phyloP scores from a whole-genome alignment of 2,329 filamentous ascomycete species.

The Lecanoromycetidae sp. region DNA sequence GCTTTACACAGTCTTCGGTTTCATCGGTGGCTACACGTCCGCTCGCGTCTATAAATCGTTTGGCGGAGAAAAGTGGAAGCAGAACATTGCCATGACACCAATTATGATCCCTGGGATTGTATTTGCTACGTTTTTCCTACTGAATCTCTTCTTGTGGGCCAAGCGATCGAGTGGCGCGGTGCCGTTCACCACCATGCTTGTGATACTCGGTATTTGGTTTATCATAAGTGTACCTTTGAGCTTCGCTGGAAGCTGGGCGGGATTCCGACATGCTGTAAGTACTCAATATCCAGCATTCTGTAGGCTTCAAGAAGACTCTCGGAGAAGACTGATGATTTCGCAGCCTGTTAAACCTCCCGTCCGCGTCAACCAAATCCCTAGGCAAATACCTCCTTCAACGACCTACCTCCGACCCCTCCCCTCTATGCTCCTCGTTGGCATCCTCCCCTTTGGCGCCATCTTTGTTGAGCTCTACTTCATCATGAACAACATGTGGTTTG shows the following conservation, averaged over 20 bases:
- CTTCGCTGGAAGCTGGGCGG: slow-evolving; percentile 81
- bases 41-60: slow-evolving; percentile 90
- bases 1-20: slow-evolving; percentile 84
- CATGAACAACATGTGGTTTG: slow-evolving; percentile 98
- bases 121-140: slow-evolving; percentile 78
- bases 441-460: slow-evolving; percentile 90
- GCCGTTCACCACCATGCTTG: slow-evolving; percentile 92
- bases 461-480: slow-evolving; percentile 99
- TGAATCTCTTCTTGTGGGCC: slow-evolving; percentile 94
- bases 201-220: slow-evolving; percentile 91
- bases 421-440: slow-evolving; percentile 81
- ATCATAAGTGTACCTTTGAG: slow-evolving; percentile 88
- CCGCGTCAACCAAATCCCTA: slow-evolving; percentile 92
- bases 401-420: slow-evolving; percentile 79
- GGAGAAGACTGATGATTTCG: too few relatives aligned
- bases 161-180: slow-evolving; percentile 87
- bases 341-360: slow-evolving; percentile 64
- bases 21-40: slow-evolving; percentile 82
- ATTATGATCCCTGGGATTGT: slow-evolving; percentile 74
- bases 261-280: slow-evolving; percentile 57
- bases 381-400: slow-evolving; percentile 76
- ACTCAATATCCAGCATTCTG: too few relatives aligned
- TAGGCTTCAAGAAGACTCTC: too few relatives aligned
- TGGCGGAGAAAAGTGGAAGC: slow-evolving; percentile 84
- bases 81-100: slow-evolving; percentile 81